Evolutionary conservation across 768 basidiomycete genomes (phyloP).

Genomic region (Amanita pallidorosea): DNA sequence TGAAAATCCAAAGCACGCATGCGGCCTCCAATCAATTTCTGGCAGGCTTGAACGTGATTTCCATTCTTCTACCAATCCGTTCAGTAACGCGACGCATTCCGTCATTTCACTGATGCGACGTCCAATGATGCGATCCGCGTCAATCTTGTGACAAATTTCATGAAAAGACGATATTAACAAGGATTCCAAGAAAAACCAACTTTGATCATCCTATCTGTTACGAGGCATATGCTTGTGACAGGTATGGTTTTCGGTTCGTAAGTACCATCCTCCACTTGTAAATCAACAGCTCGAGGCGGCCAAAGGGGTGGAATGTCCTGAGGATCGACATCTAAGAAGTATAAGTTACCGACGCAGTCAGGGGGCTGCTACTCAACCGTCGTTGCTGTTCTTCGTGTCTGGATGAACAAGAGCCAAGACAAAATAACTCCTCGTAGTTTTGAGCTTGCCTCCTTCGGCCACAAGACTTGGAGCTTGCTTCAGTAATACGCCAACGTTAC

Average conservation of each 20-base stretch:
- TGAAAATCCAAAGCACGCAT: constrained; percentile 87
- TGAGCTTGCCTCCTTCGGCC: constrained; percentile 29
- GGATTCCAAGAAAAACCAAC: constrained; percentile 21
- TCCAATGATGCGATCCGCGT: constrained; percentile 59
- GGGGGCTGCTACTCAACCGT: constrained; percentile 27
- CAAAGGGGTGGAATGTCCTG: constrained; percentile 62
- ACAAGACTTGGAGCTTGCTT: constrained; percentile 46
- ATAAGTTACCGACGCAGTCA: neutral
- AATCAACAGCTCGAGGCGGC: constrained; percentile 47
- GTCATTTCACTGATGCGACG: constrained; percentile 54
- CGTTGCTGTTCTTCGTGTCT: constrained; percentile 42
- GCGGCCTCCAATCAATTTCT: constrained; percentile 80
- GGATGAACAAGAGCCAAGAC: constrained; percentile 63
- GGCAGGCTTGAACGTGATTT: constrained; percentile 30
- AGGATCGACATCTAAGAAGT: constrained; percentile 41
- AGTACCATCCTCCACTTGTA: constrained; percentile 37
- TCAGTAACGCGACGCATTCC: constrained; percentile 41
- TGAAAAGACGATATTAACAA: constrained; percentile 1
- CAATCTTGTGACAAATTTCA: constrained; percentile 36
- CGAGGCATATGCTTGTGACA: constrained; percentile 62
- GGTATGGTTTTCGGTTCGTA: constrained; percentile 64
- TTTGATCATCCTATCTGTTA: constrained; percentile 66
- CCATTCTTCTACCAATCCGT: constrained; percentile 49
- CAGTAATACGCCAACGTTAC: constrained; percentile 62
- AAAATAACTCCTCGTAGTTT: constrained; percentile 48